Evolutionary conservation across 2,329 filamentous ascomycete species (phyloP).

Genomic region (Botryotinia convoluta): DNA sequence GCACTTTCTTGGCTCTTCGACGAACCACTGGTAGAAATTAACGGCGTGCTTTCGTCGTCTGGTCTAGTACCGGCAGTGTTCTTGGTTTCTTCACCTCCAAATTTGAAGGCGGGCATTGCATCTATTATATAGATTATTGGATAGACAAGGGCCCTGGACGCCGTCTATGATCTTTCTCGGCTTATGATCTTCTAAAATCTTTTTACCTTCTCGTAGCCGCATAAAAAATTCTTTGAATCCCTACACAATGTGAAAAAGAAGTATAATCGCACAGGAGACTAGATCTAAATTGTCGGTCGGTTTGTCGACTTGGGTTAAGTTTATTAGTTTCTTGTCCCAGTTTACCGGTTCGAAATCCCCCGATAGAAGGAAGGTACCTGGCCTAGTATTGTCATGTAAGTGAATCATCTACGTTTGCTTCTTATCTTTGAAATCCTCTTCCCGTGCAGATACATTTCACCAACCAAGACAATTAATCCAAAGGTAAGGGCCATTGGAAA

Average conservation of each 20-base stretch:
- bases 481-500: neutral
- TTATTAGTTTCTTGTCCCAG: slow-evolving; percentile 3
- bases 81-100: neutral
- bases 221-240: neutral
- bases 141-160: neutral
- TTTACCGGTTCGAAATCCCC: neutral
- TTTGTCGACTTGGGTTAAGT: neutral
- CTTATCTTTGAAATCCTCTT: slow-evolving; percentile 4
- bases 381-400: neutral
- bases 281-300: neutral
- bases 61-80: neutral
- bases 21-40: neutral
- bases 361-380: neutral
- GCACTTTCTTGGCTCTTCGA: slow-evolving; percentile 5
- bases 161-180: neutral
- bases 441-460: neutral
- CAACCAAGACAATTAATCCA: neutral
- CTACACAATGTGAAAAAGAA: neutral
- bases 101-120: slow-evolving; percentile 7
- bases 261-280: neutral
- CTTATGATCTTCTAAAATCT: neutral
- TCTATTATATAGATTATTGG: slow-evolving; percentile 11
- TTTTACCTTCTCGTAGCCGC: neutral
- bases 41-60: slow-evolving; percentile 10
- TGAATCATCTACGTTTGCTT: neutral